Evolutionary conservation across 352 stramenopile genomes (phyloP), one percentile per base, ranked within the genome.

Genomic region (Phytophthora meadii): DNA sequence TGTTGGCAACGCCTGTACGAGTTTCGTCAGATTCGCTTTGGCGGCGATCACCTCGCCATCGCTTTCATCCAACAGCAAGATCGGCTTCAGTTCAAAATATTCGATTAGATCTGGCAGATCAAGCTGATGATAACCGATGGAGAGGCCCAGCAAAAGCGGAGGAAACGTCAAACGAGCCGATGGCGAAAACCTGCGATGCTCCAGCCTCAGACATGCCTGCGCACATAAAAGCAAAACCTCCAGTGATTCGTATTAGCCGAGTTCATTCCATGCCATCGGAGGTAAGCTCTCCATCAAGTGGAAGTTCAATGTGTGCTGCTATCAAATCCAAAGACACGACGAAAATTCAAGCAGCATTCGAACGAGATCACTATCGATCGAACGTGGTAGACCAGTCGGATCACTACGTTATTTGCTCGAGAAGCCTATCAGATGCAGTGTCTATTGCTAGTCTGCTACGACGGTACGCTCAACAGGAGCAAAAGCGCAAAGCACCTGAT

Each of bases 1-100:
- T 66, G 17, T 48, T 70, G 9, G 59, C 64, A 11, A 40, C 46
- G 1, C 46, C 70, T 4, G 76, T 84, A 27, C 73, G 76, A 5
- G 63, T 84, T 45, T 82, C 70, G 17, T 82, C 76, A 5, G 76
- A 82, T 11, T 76, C 68, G 11, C 52, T 82, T 24, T 61, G 78
- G 61, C 70, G 73, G 5, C 67, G 56, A 46, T 79, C 76, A 17
- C 70, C 70, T n/a, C 66, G 66, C 3, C 65, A 54, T 45, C 47
- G 54, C 22, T 82, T 82, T 49, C 71, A 65, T 0, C 56, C 50
- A 10, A 51, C 53, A 3, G 56, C 45, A n/a, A 68, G 54, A 36
- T 59, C 40, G 14, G 48, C 68, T 7, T 63, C 68, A n/a, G 50
- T 76, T 32, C 58, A 25, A 61, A 68, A 76, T 64, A 41, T 74